These are phyloP conservation scores for Helianthus tuberosus DNA, from an alignment of 129 eudicot genomes.

Conservation along the genomic window DNA sequence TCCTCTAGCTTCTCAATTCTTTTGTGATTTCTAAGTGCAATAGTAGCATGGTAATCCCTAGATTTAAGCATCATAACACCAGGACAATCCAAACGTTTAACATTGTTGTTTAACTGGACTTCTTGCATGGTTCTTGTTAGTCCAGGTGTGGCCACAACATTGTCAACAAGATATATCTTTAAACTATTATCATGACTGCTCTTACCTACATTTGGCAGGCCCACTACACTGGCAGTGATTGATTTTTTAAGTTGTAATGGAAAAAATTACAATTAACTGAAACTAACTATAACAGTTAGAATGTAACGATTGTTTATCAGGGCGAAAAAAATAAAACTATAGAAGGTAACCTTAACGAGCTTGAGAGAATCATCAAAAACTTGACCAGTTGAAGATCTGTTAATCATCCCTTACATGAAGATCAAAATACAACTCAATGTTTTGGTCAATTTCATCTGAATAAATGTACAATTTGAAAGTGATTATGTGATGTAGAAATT, in stretches of 20 bases:
- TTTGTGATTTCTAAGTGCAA: slow-evolving; percentile 96
- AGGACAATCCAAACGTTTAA: slow-evolving; percentile 93
- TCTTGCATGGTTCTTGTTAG: slow-evolving; percentile 98
- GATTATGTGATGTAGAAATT: too few species aligned
- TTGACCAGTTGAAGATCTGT: too few species aligned
- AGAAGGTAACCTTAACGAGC: too few species aligned
- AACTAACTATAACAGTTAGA: too few species aligned
- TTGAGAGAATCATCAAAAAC: too few species aligned
- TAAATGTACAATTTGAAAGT: too few species aligned
- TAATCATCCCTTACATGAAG: too few species aligned
- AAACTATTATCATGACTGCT: slow-evolving; percentile 94
- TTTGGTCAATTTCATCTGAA: too few species aligned
- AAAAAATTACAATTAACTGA: slow-evolving; percentile 13
- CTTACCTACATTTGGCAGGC: slow-evolving; percentile 97
- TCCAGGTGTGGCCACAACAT: slow-evolving; percentile 99
- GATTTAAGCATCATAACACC: slow-evolving; percentile 95
- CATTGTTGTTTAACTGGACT: slow-evolving; percentile 88
- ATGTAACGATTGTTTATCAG: too few species aligned
- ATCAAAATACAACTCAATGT: too few species aligned
- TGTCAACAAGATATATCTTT: slow-evolving; percentile 89
- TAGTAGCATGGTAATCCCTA: slow-evolving; percentile 68
- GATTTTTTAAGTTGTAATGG: slow-evolving; percentile 72
- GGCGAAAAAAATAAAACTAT: not conserved
- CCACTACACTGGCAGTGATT: slow-evolving; percentile 88
- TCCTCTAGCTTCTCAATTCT: slow-evolving; percentile 95